Percentiles rank a stretch among this genome's conserved stretches.
Conservation (phyloP, 2,329 filamentous ascomycete species). For the Zymoseptoria crescenta region DNA sequence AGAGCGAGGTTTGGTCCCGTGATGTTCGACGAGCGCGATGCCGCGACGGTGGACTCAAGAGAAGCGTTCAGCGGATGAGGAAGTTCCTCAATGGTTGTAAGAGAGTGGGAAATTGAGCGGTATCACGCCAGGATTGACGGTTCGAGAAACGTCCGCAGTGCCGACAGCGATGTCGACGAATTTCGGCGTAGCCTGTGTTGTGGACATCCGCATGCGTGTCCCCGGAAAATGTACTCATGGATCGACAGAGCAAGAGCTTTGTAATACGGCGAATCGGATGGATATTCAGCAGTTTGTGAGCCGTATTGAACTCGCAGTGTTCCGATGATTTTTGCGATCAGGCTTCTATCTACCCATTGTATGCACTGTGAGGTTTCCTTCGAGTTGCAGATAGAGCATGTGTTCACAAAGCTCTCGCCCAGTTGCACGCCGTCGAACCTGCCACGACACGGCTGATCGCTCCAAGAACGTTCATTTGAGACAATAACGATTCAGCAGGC, state of each 20-base stretch:
- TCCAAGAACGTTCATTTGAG: not conserved
- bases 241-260: too few species aligned
- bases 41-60: not conserved
- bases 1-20: not conserved
- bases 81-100: not conserved
- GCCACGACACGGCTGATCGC: not conserved
- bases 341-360: too few species aligned
- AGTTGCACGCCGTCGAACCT: not conserved
- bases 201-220: too few species aligned
- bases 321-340: too few species aligned
- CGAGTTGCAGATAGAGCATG: not conserved
- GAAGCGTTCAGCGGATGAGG: not conserved
- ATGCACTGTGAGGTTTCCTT: not conserved
- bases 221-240: too few species aligned
- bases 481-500: not conserved
- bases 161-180: not conserved
- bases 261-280: too few species aligned
- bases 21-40: not conserved
- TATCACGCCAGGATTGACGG: not conserved
- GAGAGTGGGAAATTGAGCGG: not conserved
- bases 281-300: too few species aligned
- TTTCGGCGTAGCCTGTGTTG: not conserved
- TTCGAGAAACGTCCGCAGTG: too few species aligned
- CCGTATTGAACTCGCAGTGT: too few species aligned
- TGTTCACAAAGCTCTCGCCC: not conserved